Evolutionary conservation across 2,329 filamentous ascomycete genomes (phyloP), one percentile per base, ranked within the genome.

Genomic region (Ceratocystis harringtonii): DNA sequence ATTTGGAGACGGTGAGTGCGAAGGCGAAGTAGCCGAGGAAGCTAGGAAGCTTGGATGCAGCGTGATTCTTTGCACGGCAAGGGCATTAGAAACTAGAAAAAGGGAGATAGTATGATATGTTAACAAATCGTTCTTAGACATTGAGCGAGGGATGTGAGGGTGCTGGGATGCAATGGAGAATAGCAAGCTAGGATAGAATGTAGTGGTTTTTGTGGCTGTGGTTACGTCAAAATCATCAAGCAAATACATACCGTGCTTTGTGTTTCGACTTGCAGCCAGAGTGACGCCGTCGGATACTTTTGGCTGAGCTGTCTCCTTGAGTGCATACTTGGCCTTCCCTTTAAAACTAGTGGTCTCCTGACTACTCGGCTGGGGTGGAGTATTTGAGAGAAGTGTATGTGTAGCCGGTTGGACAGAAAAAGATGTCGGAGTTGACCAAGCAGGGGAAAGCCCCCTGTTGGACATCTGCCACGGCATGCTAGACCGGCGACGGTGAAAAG

Each of bases 401-500:
- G 55, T 50, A 17, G 25, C 19, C 5, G 63, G 55, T 8, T 28
- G 63, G 3, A 30, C 19, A 7, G 45, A 41, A 2, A 61, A 19
- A 30, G 55, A 65, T 1, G 36, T 30, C 1, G 63, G 22, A 8
- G 30, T 15, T 17, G 63, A 58, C 15, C 61, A 50, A 3, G 50
- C 60, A 6, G 65, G 65, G 3, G 65, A 66, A 5, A 22, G 6
- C 22, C 45, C 50, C 4, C 36, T 52, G 25, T 36, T 62, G 8
- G 60, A 22, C 48, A 52, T 57, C 12, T 58, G 60, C 65, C 65
- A 66, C 8, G 65, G 61, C 60, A 66, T 63, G 36, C 60, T 66
- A 22, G 65, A 62, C 52, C 52, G 52, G 30, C 60, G 50, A 32
- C 57, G 57, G 22, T 64, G 62, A 17, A 64, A 61, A 17, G 65